These are phyloP conservation scores for Drechslerella dactyloides DNA, from an alignment of 2,329 filamentous ascomycete species.

Conservation along the genomic window DNA sequence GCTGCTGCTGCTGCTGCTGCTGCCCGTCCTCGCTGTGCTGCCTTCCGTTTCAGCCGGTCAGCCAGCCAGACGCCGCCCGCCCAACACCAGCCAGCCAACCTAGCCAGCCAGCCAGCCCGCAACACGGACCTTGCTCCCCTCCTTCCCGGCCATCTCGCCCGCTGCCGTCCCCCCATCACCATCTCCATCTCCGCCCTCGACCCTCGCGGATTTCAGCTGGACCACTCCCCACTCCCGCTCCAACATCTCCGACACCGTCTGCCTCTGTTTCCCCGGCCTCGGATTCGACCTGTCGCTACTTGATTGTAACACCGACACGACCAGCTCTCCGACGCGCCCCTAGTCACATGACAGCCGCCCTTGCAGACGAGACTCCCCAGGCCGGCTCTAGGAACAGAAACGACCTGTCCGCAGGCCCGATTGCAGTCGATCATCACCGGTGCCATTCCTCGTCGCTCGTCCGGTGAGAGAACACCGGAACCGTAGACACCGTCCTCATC, in stretches of 20 bases:
- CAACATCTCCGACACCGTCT: neutral
- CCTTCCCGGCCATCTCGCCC: constrained; percentile 19
- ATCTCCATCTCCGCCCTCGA: constrained; percentile 12
- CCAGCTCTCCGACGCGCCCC: neutral
- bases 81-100: neutral
- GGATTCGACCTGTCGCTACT: neutral
- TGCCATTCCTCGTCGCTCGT: neutral
- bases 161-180: too few species aligned
- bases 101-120: neutral
- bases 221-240: neutral
- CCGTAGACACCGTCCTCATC: neutral
- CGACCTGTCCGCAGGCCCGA: constrained; percentile 9
- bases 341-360: constrained; percentile 21
- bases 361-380: constrained; percentile 18
- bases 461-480: neutral
- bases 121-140: constrained; percentile 10
- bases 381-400: constrained; percentile 30
- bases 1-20: neutral
- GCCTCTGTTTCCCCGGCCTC: constrained; percentile 1
- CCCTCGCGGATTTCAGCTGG: constrained; percentile 6
- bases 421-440: neutral
- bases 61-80: constrained; percentile 14
- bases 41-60: constrained; percentile 47
- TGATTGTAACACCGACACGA: neutral
- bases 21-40: constrained; percentile 8